These are phyloP conservation scores for Podaxis carcinomalis DNA, from an alignment of 768 basidiomycete species.

Conservation along the genomic window DNA sequence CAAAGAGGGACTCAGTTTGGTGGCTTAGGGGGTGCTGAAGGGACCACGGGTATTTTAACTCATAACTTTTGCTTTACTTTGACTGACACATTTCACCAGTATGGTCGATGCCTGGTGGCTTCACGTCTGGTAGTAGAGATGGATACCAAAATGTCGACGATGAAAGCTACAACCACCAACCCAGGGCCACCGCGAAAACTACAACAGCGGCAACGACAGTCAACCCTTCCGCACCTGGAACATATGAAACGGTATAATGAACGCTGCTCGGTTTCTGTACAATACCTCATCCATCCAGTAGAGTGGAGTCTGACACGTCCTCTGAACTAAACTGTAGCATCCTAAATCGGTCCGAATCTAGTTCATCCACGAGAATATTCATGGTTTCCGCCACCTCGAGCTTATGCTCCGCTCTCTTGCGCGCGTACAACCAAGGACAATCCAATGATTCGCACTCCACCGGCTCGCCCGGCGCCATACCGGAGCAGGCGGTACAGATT, in stretches of 20 bases:
- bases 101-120: constrained; percentile 77
- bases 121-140: constrained; percentile 49
- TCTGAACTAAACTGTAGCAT: not conserved
- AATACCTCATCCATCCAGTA: not conserved
- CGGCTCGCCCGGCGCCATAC: constrained; percentile 48
- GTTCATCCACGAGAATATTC: constrained; percentile 18
- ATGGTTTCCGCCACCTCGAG: constrained; percentile 32
- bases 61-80: constrained; percentile 3
- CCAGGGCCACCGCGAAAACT: constrained; percentile 21
- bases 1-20: constrained; percentile 55
- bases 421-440: constrained; percentile 78
- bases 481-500: constrained; percentile 71
- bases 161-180: constrained; percentile 30
- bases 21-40: constrained; percentile 40
- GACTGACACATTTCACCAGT: constrained; percentile 33
- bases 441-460: constrained; percentile 80
- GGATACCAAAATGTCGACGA: constrained; percentile 65
- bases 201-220: constrained; percentile 15
- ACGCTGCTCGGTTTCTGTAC: not conserved
- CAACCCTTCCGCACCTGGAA: constrained; percentile 29
- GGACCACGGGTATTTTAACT: constrained; percentile 48
- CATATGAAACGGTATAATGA: constrained; percentile 39
- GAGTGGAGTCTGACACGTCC: constrained; percentile 9
- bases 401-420: constrained; percentile 52
- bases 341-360: not conserved